Base-by-base conservation (phyloP, 2,329 filamentous ascomycete genomes). In the Helicocarpus griseus region DNA sequence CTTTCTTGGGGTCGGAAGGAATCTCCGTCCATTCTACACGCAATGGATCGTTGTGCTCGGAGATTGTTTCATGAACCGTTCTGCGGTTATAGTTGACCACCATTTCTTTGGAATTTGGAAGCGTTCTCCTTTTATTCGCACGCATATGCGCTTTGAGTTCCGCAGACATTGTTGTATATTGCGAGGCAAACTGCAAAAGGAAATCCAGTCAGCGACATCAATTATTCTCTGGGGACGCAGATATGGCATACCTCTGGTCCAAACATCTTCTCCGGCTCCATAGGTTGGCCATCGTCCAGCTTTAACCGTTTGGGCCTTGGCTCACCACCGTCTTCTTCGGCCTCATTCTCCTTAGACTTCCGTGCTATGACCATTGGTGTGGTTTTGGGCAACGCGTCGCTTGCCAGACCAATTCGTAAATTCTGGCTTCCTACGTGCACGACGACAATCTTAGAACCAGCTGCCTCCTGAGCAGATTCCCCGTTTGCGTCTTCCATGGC, bases 361-460 rank as follows among this genome's bases (percentile, higher is more conserved):
- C 86, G 83, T 21, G 91, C 93, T 56, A 97, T 84, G 1, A 88
- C 84, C 86, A 95, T 96, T 4, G 93, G 91, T 38, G 97, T 81
- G 1, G 89, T 94, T 71, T 93, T 95, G 5, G 93, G 93, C 4
- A 98, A 74, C 5, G 90, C 91, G 70, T 98, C 93, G 62, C 87
- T 95, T n/a, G 91, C 90, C 54, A 97, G 82, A 0, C 93, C 93
- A 61, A 98, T 90, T 45, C 93, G 83, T 56, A 98, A 73, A 58
- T 97, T 97, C 69, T 97, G 91, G 65, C 91, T 97, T 28, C 93
- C 93, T 2, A 91, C 83, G 65, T 98, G 93, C 61, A 98, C 88
- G 54, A 97, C 86, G 63, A 98, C 91, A 54, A 95, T 86, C 68
- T 91, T 95, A 8, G 89, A 91, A 5, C 89, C 86, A 58, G 88